Evolutionary conservation across 257 asterid genomes (phyloP).

Genomic region (Voacanga thouarsii): DNA sequence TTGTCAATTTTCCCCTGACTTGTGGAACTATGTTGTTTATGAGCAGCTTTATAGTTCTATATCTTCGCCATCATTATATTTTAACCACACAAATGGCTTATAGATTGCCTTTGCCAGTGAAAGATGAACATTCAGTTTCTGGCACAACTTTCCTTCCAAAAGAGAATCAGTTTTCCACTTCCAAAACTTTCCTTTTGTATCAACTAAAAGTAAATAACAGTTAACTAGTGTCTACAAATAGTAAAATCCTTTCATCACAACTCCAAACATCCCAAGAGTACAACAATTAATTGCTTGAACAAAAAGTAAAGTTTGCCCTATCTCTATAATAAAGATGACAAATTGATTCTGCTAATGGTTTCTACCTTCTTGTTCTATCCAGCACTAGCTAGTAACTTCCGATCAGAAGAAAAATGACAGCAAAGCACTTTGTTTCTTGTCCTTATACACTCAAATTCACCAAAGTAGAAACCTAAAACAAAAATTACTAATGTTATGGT

Average conservation of each 20-base stretch:
- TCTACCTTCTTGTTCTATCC: constrained; percentile 94
- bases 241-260: not conserved
- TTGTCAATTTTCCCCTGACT: too few species aligned
- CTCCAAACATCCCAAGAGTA: not conserved
- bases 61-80: too few species aligned
- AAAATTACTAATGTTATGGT: constrained; percentile 4
- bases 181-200: not conserved
- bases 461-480: constrained; percentile 54
- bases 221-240: not conserved
- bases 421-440: constrained; percentile 88
- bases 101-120: too few species aligned
- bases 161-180: not conserved
- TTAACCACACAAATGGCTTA: too few species aligned
- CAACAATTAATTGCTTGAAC: not conserved
- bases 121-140: too few species aligned
- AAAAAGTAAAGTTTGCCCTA: not conserved
- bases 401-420: constrained; percentile 97
- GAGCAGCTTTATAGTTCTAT: too few species aligned
- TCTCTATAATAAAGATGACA: not conserved
- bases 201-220: not conserved
- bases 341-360: not conserved
- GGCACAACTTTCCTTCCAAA: too few species aligned
- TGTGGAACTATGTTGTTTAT: too few species aligned
- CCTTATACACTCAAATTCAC: constrained; percentile 84
- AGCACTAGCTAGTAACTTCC: constrained; percentile 91